Evolutionary conservation across 2,329 filamentous ascomycete genomes (phyloP), one percentile per base, ranked within the genome.

Genomic region (Ascochyta lentis): DNA sequence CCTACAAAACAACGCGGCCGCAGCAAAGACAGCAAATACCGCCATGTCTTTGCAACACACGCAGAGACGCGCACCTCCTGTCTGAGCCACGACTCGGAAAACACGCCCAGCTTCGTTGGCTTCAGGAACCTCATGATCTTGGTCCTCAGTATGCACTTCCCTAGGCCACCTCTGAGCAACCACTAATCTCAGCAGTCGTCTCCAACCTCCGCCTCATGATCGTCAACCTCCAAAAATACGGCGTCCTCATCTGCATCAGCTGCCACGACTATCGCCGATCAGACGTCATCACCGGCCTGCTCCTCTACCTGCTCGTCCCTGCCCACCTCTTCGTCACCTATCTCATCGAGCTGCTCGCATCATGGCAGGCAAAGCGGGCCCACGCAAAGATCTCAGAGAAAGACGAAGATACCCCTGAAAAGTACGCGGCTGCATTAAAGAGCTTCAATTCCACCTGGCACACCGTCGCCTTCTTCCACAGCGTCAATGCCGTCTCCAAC

Each of bases 201-300:
- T 95, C 93, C 68, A 99, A 99, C 73, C 78, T 99, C 47, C 88
- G 95, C 61, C 83, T 99, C 69, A 91, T 98, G 80, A 92, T 99
- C 71, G 95, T 98, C 77, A 99, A 99, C 73, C 91, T 94, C 65
- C 91, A 94, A 81, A 97, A 97, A 90, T 99, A 99, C 73, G 95
- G 95, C 49, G 92, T 98, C 54, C 82, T 98, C 55, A 96, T 99
- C 63, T 97, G 94, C 72, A 81, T 99, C 57, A 86, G 86, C 63
- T 96, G 93, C 73, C 92, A 96, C 75, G 91, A 96, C 76, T 96
- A 95, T 72, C 87, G 89, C 52, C 85, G 83, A 52, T 86, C 90
- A 67, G 93, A 98, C 71, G 68, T 96, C 24, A 74, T 89, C 37
- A 84, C 93, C 39, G 93, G 92, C 16, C 80, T 89, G 7, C 81